Percentiles rank a stretch among this genome's conserved stretches.
These are phyloP conservation scores for Chlamydomonas applanata DNA, from an alignment of 139 green algal genomes.

Conservation along the genomic window DNA sequence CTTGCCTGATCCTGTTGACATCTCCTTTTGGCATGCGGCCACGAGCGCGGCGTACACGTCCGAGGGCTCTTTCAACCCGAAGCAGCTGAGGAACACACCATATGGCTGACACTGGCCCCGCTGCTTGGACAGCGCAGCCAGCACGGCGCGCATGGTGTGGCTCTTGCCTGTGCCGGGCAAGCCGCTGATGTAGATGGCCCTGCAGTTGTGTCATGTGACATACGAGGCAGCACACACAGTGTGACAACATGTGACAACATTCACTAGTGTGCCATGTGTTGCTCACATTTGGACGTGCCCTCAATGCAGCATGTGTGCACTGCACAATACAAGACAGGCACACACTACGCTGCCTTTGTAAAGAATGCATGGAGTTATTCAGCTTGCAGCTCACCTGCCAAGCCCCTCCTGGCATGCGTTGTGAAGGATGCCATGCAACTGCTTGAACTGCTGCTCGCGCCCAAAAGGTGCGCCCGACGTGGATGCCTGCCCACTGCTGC, in stretches of 20 bases:
- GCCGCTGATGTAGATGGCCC: conserved; percentile 37
- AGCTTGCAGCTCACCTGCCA: neutral
- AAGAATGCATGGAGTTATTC: no score
- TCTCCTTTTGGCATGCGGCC: neutral
- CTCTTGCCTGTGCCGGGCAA: conserved; percentile 47
- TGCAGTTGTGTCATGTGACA: neutral
- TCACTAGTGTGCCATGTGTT: neutral
- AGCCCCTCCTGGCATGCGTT: conserved; percentile 9
- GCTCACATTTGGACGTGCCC: neutral
- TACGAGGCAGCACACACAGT: no score
- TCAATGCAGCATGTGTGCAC: no score
- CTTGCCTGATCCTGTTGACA: neutral
- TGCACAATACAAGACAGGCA: no score
- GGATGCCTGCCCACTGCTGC: neutral
- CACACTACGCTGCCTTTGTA: no score
- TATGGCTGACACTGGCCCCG: neutral
- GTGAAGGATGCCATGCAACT: conserved; percentile 15
- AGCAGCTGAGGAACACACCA: conserved; percentile 35
- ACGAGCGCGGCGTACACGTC: neutral
- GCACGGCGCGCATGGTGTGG: conserved; percentile 27
- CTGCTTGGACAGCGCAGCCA: conserved; percentile 1
- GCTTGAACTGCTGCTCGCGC: conserved; percentile 10
- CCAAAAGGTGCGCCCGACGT: neutral
- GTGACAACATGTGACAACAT: no score
- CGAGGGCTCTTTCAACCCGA: conserved; percentile 15